Conservation (phyloP, 2,329 filamentous ascomycete genomes). For the Hymenoscyphus fructigenus region DNA sequence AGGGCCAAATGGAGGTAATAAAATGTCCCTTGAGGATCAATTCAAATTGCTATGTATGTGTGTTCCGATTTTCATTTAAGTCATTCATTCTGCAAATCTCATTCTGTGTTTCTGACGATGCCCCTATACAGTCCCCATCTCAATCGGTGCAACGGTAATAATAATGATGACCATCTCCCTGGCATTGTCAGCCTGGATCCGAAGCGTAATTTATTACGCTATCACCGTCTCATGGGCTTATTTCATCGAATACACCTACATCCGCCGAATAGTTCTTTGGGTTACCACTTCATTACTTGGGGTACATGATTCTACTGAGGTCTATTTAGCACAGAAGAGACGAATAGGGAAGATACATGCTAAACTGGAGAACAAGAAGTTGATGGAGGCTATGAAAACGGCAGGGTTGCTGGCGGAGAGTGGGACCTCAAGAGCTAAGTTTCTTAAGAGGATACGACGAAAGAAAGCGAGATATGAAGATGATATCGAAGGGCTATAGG, state of each 20-base stretch:
- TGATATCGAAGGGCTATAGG: no score
- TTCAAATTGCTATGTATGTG: constrained; percentile 17
- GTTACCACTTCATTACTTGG: neutral
- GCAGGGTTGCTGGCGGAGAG: neutral
- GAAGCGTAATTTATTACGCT: constrained; percentile 10
- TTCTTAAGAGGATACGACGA: no score
- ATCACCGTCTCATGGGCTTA: constrained; percentile 6
- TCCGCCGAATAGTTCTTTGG: neutral
- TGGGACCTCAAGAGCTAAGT: no score
- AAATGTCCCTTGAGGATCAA: constrained; percentile 15
- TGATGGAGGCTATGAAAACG: neutral
- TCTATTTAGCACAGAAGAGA: neutral
- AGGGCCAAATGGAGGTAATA: constrained; percentile 11
- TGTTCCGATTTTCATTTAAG: no score
- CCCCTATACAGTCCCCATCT: constrained; percentile 19
- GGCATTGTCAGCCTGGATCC: constrained; percentile 19
- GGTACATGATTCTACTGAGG: neutral
- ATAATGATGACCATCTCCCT: constrained; percentile 14
- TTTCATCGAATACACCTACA: constrained; percentile 9
- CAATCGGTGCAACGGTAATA: constrained; percentile 14
- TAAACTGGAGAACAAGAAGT: neutral
- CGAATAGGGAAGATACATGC: neutral
- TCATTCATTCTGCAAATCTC: no score
- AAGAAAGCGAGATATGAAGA: no score
- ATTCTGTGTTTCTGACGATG: no score